A percentile compares a stretch with the other conserved stretches of the same genome.
phyloP scores from a whole-genome alignment of 2,329 filamentous ascomycete genomes.

The Sordariomycetes sp. region DNA sequence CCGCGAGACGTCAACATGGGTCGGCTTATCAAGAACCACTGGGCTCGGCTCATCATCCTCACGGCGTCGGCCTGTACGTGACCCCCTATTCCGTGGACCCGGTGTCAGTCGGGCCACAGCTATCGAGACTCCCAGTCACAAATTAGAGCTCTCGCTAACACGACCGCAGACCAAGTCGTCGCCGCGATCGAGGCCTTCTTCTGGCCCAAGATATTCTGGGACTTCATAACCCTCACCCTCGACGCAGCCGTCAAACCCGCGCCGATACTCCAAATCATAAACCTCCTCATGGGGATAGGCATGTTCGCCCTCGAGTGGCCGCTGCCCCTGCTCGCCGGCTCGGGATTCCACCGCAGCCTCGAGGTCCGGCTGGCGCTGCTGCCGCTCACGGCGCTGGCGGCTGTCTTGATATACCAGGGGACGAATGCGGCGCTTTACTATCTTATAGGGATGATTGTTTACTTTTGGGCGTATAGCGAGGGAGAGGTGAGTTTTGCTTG shows the following conservation, averaged over 20 bases:
- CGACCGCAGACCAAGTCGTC: conserved; percentile 61
- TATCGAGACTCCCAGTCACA: not conserved
- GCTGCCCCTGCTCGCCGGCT: conserved; percentile 61
- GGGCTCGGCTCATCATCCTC: conserved; percentile 86
- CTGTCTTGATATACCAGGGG: conserved; percentile 75
- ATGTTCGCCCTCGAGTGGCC: conserved; percentile 90
- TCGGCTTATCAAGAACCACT: conserved; percentile 98
- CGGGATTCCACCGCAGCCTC: conserved; percentile 71
- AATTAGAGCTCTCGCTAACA: not conserved
- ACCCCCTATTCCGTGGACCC: not conserved
- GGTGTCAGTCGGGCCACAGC: not conserved
- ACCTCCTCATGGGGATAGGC: conserved; percentile 66
- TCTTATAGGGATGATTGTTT: conserved; percentile 68
- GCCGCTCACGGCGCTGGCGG: conserved; percentile 62
- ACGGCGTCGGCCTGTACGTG: conserved; percentile 63
- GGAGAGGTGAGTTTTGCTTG: conserved; percentile 63
- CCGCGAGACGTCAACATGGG: conserved; percentile 50
- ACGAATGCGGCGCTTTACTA: conserved; percentile 92
- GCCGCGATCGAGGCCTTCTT: conserved; percentile 82
- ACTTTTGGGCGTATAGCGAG: conserved; percentile 96
- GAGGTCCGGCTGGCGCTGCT: conserved; percentile 74
- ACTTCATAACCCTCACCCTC: conserved; percentile 84
- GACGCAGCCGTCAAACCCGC: conserved; percentile 75
- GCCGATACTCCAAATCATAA: conserved; percentile 83
- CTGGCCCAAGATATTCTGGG: conserved; percentile 99